Base-by-base conservation (phyloP, 192 early-diverging fungal genomes). In the Paraglomus brasilianum region DNA sequence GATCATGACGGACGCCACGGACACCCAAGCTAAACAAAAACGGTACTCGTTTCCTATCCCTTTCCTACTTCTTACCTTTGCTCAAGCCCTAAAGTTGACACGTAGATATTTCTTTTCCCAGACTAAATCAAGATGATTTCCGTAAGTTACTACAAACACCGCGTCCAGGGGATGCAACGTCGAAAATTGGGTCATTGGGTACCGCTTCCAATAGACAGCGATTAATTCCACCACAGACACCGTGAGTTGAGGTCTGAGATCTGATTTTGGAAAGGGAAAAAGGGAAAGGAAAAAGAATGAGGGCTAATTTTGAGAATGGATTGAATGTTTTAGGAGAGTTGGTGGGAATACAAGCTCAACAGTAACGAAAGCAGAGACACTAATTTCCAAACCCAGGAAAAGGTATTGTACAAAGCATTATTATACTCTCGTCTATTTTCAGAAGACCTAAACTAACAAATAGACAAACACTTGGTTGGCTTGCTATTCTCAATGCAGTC, bases 111-210 rank as follows among this genome's bases (percentile, higher is more conserved):
- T 10, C 13, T 7, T 8, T 17, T 40, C 30, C 59, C 66, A 85
- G 88, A 19, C 61, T 92, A 43, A 86, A 76, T 30, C 92, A 93
- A 70, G 89, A 93, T 66, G 92, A 93, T 65, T 93, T 93, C 69
- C 77, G 92, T 24, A 89, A 85, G 52, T 76, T 93, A 36, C 71
- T 93, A 30, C 78, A 86, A 30, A 93, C 92, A 7, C 92, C 92
- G 14, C 82, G 90, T 6, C 63, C 79, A 9, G 72, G 52, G 8
- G 77, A 70, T 41, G 64, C 48, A 38, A 76, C 57, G 52, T n/a
- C 72, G 17, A 59, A 55, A n/a, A 3, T 30, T 30, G 75, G 67
- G 19, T 73, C 75, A 36, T 52, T 77, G 30, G 66, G 73, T 39
- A 67, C 22, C 15, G 70, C 60, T 10, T 50, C 53, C 8, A 49